phyloP scores from a whole-genome alignment of 1,139 yeast species.

The Suhomyces choctaworum region DNA sequence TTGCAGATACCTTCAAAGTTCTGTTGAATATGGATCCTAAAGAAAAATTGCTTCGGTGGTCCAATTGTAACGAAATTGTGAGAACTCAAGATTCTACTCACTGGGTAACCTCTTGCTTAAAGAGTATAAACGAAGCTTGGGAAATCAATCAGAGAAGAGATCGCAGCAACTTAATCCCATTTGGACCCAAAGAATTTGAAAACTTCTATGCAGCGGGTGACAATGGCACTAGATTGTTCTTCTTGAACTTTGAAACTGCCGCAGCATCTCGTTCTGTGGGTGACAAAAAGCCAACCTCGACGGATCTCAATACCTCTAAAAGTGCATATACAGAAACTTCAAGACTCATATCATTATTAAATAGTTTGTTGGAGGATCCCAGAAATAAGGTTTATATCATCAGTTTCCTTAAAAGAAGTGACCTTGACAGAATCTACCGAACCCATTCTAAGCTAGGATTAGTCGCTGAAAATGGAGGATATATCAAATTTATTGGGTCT shows the following conservation, averaged over 20 bases:
- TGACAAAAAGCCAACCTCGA: conserved; percentile 13
- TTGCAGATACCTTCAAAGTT: conserved; percentile 59
- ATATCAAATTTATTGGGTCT: conserved; percentile 53
- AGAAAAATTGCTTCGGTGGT: conserved; percentile 66
- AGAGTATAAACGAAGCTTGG: conserved; percentile 64
- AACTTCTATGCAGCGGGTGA: conserved; percentile 33
- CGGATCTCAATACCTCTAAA: conserved; percentile 24
- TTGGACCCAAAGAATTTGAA: conserved; percentile 35
- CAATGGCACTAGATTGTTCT: conserved; percentile 47
- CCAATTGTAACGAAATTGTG: conserved; percentile 57
- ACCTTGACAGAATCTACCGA: conserved; percentile 66
- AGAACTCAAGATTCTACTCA: conserved; percentile 65
- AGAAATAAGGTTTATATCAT: conserved; percentile 69
- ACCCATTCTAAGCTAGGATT: conserved; percentile 73
- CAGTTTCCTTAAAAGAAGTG: conserved; percentile 61
- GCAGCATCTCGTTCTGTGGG: conserved; percentile 27
- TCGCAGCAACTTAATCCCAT: conserved; percentile 26
- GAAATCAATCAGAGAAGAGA: conserved; percentile 45
- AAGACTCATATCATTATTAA: conserved; percentile 48
- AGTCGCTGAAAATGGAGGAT: conserved; percentile 89
- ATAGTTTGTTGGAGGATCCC: conserved; percentile 49
- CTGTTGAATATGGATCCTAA: conserved; percentile 64
- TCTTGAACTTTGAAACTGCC: conserved; percentile 55
- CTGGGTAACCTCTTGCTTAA: conserved; percentile 69
- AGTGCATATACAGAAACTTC: conserved; percentile 46